Evolutionary conservation across 1,284 basidiomycete genomes (phyloP).

Genomic region (Cerrena zonata): DNA sequence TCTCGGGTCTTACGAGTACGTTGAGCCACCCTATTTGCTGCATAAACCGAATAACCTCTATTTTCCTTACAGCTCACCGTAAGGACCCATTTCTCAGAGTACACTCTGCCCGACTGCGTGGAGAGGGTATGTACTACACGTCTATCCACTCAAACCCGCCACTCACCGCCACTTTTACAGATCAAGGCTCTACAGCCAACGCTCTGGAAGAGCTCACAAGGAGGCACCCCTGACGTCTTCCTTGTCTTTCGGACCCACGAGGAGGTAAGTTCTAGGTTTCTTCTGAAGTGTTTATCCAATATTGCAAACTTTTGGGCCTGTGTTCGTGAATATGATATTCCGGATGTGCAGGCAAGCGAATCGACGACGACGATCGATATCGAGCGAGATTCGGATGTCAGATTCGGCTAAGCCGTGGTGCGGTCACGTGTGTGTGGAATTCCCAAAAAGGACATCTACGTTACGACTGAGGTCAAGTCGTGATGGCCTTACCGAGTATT

Average conservation of each 20-base stretch:
- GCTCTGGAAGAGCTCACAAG: not conserved
- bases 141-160: not conserved
- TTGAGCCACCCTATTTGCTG: not conserved
- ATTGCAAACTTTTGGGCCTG: not conserved
- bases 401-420: not conserved
- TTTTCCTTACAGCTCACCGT: not conserved
- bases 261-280: constrained; percentile 53
- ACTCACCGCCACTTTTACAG: not conserved
- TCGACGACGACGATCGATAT: not conserved
- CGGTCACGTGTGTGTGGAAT: not conserved
- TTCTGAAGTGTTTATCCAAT: not conserved
- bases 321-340: not conserved
- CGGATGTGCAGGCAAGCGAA: too few relatives aligned
- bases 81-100: not conserved
- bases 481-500: not conserved
- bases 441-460: not conserved
- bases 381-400: not conserved
- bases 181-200: constrained; percentile 3
- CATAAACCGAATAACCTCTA: not conserved
- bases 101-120: not conserved
- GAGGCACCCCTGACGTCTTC: constrained; percentile 28
- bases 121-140: not conserved
- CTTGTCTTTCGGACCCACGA: constrained; percentile 53
- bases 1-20: constrained; percentile 1
- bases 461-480: not conserved